Percentiles rank a stretch among this genome's conserved stretches.
Conservation (phyloP, 306 rosid species). For the Ochetophila trinervis region DNA sequence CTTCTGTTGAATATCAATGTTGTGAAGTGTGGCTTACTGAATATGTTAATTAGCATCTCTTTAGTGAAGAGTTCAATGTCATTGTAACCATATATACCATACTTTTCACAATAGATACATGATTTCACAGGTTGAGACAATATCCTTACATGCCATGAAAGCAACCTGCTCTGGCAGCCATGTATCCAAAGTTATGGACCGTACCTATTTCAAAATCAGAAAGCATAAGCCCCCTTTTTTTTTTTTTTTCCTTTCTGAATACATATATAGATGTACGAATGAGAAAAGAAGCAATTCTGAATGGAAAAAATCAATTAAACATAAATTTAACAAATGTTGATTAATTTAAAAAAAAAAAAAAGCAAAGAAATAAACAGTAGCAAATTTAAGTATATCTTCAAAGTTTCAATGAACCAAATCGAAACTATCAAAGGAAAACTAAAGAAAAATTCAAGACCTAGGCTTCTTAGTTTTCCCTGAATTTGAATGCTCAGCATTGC, state of each 20-base stretch:
- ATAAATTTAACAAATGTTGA: not conserved
- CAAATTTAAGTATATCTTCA: not conserved
- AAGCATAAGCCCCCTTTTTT: conserved; percentile 11
- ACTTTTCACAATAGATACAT: not conserved
- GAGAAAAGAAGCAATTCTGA: not conserved
- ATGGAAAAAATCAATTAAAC: not conserved
- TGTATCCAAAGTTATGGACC: conserved; percentile 91
- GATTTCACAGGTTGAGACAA: not conserved
- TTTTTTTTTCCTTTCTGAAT: too few relatives aligned
- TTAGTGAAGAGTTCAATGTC: not conserved
- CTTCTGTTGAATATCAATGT: not conserved
- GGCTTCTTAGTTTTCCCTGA: too few relatives aligned
- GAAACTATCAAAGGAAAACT: too few relatives aligned
- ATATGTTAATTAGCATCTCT: not conserved
- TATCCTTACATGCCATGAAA: conserved; percentile 80
- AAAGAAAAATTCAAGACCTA: too few relatives aligned
- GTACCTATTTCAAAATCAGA: conserved; percentile 56
- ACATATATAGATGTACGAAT: not conserved
- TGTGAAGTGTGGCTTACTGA: not conserved
- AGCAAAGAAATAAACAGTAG: not conserved
- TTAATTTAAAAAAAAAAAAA: not conserved
- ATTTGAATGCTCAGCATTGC: too few relatives aligned
- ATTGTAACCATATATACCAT: not conserved
- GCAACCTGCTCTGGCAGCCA: conserved; percentile 95
- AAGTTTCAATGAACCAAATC: too few relatives aligned